Evolutionary conservation across 1,284 basidiomycete genomes (phyloP).

Genomic region (Leccinum proliferum): DNA sequence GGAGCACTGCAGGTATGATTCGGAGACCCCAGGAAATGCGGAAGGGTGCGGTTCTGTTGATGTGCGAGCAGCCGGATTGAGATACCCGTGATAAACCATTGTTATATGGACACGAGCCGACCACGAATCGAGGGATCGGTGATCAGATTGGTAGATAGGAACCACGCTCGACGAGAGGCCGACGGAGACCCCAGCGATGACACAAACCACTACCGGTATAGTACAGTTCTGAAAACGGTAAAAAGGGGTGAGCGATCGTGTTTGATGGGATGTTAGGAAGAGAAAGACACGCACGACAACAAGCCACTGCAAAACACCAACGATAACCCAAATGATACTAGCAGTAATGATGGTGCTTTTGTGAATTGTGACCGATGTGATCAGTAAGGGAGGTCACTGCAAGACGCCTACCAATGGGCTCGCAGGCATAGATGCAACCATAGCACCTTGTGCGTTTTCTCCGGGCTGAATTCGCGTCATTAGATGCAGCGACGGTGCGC

Average conservation of each 20-base stretch:
- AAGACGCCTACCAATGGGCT: conserved; percentile 60
- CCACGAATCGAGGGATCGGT: conserved; percentile 65
- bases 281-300: conserved; percentile 14
- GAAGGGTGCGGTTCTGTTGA: conserved; percentile 64
- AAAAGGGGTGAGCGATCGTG: background rate
- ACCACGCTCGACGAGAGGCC: conserved; percentile 57
- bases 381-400: conserved; percentile 60
- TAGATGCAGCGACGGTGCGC: background rate
- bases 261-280: background rate
- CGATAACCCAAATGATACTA: conserved; percentile 68
- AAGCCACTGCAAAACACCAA: conserved; percentile 45
- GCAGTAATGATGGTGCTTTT: conserved; percentile 60
- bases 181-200: conserved; percentile 56
- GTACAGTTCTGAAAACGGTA: conserved; percentile 47
- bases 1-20: conserved; percentile 67
- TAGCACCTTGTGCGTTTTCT: conserved; percentile 58
- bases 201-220: conserved; percentile 64
- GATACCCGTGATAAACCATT: conserved; percentile 78
- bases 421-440: conserved; percentile 74
- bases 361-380: conserved; percentile 61
- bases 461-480: conserved; percentile 32
- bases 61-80: conserved; percentile 71
- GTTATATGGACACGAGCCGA: conserved; percentile 70
- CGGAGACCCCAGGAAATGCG: conserved; percentile 78
- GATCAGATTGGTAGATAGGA: conserved; percentile 72